Conservation (phyloP, 441 rosid species). For the Arabidopsis hybrid region DNA sequence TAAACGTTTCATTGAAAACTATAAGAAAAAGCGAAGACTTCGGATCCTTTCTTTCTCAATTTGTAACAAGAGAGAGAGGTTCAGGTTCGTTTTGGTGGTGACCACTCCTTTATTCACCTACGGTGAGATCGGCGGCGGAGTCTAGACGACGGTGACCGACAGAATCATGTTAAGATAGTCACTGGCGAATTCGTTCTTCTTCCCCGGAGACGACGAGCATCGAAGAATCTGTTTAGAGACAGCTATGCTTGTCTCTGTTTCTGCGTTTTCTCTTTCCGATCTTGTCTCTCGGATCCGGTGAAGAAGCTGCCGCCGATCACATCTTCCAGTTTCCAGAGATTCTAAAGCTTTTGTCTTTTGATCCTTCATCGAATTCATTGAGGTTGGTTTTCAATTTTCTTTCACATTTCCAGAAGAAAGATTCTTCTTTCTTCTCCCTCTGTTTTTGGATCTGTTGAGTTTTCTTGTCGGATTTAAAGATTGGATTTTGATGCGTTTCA, state of each 20-base stretch:
- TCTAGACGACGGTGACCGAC: slow-evolving; percentile 28
- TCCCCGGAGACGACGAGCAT: slow-evolving; percentile 37
- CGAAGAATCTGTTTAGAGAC: slow-evolving; percentile 31
- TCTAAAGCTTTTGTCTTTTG: slow-evolving; percentile 6
- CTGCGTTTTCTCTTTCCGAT: slow-evolving; percentile 35
- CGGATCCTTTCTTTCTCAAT: slow-evolving; percentile 39
- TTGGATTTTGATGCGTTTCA: neutral
- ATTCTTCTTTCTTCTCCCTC: too few relatives aligned
- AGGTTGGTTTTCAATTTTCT: slow-evolving; percentile 29
- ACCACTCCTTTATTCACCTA: slow-evolving; percentile 35
- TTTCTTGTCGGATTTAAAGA: slow-evolving; percentile 22
- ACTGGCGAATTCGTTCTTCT: slow-evolving; percentile 32
- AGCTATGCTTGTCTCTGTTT: slow-evolving; percentile 38
- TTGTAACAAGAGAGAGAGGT: slow-evolving; percentile 26
- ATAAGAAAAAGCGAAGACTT: slow-evolving; percentile 47
- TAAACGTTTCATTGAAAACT: slow-evolving; percentile 44
- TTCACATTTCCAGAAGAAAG: slow-evolving; percentile 3
- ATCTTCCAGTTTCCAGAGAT: slow-evolving; percentile 8
- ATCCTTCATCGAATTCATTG: slow-evolving; percentile 15
- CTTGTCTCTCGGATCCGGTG: slow-evolving; percentile 40
- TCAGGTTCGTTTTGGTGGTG: slow-evolving; percentile 23
- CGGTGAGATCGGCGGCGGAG: slow-evolving; percentile 36
- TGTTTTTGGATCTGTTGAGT: slow-evolving; percentile 37
- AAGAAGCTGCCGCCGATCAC: slow-evolving; percentile 37
- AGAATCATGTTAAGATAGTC: slow-evolving; percentile 11